These are phyloP conservation scores for Dendrocalamus latiflorus DNA, from an alignment of 202 grass and related monocot genomes.

Conservation along the genomic window DNA sequence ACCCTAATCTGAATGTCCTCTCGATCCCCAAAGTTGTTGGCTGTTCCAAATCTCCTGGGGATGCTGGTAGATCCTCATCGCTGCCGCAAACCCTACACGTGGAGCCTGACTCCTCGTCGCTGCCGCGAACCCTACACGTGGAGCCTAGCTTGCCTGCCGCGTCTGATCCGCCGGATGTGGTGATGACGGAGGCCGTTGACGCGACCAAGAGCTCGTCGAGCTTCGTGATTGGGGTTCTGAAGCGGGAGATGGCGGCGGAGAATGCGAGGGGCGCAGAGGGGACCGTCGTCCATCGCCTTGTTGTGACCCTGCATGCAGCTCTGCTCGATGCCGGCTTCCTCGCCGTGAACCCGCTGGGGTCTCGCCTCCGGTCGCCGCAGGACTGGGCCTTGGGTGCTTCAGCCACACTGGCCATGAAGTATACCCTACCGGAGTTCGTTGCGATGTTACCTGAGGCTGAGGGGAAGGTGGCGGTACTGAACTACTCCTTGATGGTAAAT, in stretches of 20 bases:
- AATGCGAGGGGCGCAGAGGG: not conserved
- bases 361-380: constrained; percentile 29
- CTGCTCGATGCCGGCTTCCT: constrained; percentile 58
- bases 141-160: not conserved
- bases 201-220: constrained; percentile 3
- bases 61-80: not conserved
- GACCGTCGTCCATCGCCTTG: constrained; percentile 30
- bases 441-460: not conserved
- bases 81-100: not conserved
- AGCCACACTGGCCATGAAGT: constrained; percentile 35
- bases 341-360: not conserved
- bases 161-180: constrained; percentile 29
- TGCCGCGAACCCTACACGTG: not conserved
- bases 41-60: not conserved
- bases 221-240: constrained; percentile 46
- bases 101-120: not conserved
- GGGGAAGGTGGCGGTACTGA: constrained; percentile 51
- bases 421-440: constrained; percentile 46
- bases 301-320: constrained; percentile 48
- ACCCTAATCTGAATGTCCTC: not conserved
- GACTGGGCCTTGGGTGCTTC: constrained; percentile 38
- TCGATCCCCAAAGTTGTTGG: constrained; percentile 7
- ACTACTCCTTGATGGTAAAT: constrained; percentile 52
- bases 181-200: constrained; percentile 12
- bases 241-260: constrained; percentile 44